Evolutionary conservation across 2,329 filamentous ascomycete genomes (phyloP), one percentile per base, ranked within the genome.

Genomic region (Diaporthe batatas): DNA sequence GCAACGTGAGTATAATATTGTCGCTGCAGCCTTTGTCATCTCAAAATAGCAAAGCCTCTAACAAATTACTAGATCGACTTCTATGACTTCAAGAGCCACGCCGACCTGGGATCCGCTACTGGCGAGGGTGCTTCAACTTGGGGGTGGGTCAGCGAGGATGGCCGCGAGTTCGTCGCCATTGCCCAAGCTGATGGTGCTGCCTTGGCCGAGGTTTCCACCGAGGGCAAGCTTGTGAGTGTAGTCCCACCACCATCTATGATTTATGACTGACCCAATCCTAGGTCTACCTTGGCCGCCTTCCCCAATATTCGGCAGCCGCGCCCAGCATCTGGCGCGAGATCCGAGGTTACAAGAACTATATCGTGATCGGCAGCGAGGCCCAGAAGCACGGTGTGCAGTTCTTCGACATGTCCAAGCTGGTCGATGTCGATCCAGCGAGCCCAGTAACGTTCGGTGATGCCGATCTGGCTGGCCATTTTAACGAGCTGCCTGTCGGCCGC

Each of bases 351-450:
- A 80, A 83, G 71, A 78, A 81, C 72, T 85, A 83, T 71, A 81
- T 83, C 68, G 80, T 84, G 73, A 83, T 85, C 42, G 83, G 83
- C 10, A 80, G 81, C 54, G 83, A 85, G 75, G 85, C 87, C 0
- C 74, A 76, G 8, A 79, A 81, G 70, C 90, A 91, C 77, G 87
- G 88, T 64, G 84, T 92, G 32, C 90, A 92, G 78, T 87, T 91
- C 78, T 92, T 92, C 75, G 89, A 92, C 78, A 84, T 91, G 84
- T 87, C 82, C 76, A 90, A 86, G 82, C 83, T 90, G 3, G 78
- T 86, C 42, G 79, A 79, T 32, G 76, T 89, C 58, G 80, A 86
- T 76, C 82, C 85, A 0, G 77, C 83, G 6, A 80, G 79, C 21
- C 83, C 80, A 42, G 78, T 77, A 70, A 76, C 75, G n/a, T 84